Percentiles rank a stretch among this genome's conserved stretches.
phyloP scores from a whole-genome alignment of 1,139 yeast species.

The Pichia sp. region DNA sequence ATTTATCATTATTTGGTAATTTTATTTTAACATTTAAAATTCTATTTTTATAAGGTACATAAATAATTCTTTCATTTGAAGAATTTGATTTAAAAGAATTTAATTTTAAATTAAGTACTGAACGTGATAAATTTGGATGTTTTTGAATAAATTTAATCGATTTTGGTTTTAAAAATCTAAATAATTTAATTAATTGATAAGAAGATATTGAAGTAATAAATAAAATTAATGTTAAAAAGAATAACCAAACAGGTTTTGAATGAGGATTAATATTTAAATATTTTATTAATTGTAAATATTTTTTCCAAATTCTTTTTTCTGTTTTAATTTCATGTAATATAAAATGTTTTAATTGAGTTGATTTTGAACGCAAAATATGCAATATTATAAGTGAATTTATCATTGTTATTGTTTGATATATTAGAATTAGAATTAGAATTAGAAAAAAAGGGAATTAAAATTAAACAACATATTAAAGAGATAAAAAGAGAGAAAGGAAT shows the following conservation, averaged over 20 bases:
- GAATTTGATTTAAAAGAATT: too few species aligned
- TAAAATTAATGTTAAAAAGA: constrained; percentile 23
- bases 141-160: constrained; percentile 1
- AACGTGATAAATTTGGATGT: constrained; percentile 6
- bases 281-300: constrained; percentile 11
- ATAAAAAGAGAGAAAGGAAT: too few species aligned
- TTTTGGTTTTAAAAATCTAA: constrained; percentile 6
- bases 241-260: constrained; percentile 31
- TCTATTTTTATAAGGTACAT: constrained; percentile 45
- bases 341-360: neutral
- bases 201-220: constrained; percentile 10
- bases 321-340: constrained; percentile 5
- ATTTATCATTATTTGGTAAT: constrained; percentile 46
- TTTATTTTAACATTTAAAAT: constrained; percentile 48
- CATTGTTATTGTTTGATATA: too few species aligned
- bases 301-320: constrained; percentile 11
- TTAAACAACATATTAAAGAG: too few species aligned
- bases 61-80: constrained; percentile 35
- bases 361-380: neutral
- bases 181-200: constrained; percentile 6
- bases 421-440: too few species aligned
- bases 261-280: constrained; percentile 22
- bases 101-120: constrained; percentile 1
- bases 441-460: too few species aligned
- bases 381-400: too few species aligned